Percentiles rank a stretch among this genome's conserved stretches.
phyloP scores from a whole-genome alignment of 2,329 filamentous ascomycete genomes.

The Fusarium sp. region DNA sequence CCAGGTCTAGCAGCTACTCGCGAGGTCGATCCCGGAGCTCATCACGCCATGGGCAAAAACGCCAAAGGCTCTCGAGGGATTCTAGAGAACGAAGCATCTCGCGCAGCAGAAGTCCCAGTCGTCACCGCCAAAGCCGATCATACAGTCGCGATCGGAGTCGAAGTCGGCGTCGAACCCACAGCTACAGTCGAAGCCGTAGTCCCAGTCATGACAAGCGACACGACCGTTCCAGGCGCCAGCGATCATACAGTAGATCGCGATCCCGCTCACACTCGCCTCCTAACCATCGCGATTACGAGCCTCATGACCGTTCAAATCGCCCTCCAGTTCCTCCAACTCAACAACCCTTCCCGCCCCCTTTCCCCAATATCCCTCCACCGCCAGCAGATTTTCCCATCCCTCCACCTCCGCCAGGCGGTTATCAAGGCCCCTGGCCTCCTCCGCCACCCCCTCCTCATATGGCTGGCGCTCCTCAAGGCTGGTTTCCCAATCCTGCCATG shows the following conservation, averaged over 20 bases:
- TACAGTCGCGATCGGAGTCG: conserved; percentile 45
- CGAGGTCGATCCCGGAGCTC: conserved; percentile 51
- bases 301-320: conserved; percentile 26
- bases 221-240: conserved; percentile 38
- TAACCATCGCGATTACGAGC: conserved; percentile 35
- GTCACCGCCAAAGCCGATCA: conserved; percentile 53
- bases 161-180: conserved; percentile 42
- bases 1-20: conserved; percentile 50
- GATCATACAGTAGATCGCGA: conserved; percentile 48
- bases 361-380: conserved; percentile 39
- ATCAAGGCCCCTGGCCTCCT: conserved; percentile 61
- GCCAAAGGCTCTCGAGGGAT: conserved; percentile 47
- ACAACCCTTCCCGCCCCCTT: conserved; percentile 40
- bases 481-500: conserved; percentile 50
- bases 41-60: conserved; percentile 52
- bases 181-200: conserved; percentile 54
- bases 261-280: conserved; percentile 46
- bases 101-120: conserved; percentile 47
- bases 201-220: conserved; percentile 39
- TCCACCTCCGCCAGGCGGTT: conserved; percentile 57
- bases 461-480: conserved; percentile 41
- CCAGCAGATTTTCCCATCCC: conserved; percentile 51
- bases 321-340: conserved; percentile 47
- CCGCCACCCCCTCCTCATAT: conserved; percentile 53
- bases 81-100: conserved; percentile 43